Base-by-base conservation (phyloP, 2,329 filamentous ascomycete genomes). In the Geosmithia morbida region DNA sequence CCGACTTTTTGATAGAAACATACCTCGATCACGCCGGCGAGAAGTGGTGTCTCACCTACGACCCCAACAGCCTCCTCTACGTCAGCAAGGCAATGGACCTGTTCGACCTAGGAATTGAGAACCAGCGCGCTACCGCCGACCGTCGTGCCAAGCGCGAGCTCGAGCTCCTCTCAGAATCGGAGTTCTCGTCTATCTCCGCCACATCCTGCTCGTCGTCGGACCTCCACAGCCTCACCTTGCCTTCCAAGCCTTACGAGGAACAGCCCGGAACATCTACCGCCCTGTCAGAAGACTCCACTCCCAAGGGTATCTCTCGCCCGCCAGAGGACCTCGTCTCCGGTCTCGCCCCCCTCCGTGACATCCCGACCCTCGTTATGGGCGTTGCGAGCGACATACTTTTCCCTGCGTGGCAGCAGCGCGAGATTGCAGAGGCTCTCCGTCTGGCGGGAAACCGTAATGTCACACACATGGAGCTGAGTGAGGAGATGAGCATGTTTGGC, bases 1-100 rank as follows among this genome's bases (percentile, higher is more conserved):
- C 92, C 0, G 92, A 98, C 61, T 98, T 97, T 59, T 72, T 98
- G 20, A 95, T 98, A 54, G 92, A 98, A 67, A 98, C 92, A 0
- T 98, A 98, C 60, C 77, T 98, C 17, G 92, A 98, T 63, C 92
- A 98, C 58, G 92, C 92, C 0, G 92, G 92, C 18, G 92, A 98
- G 69, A 98, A 98, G 65, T 98, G 94, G 71, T 96, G 88, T 60
- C 73, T 98, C 22, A 89, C 92, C 52, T 97, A 97, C 61, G 92
- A 98, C 58, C 81, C 92, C 22, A 98, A 98, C 66, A 95, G 88
- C 59, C 68, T 97, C 40, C 71, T 98, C 2, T 98, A 98, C 62
- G 87, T 98, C 48, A 94, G 87, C 62, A 98, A 98, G 66, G 92
- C 92, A 5, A 98, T 98, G 92, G 92, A 98, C 60, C 72, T 98